Percentiles rank a stretch among this genome's conserved stretches.
Evolutionary conservation across 75 land plant genomes (phyloP).

Genomic region (Adiantum capillusveneris): DNA sequence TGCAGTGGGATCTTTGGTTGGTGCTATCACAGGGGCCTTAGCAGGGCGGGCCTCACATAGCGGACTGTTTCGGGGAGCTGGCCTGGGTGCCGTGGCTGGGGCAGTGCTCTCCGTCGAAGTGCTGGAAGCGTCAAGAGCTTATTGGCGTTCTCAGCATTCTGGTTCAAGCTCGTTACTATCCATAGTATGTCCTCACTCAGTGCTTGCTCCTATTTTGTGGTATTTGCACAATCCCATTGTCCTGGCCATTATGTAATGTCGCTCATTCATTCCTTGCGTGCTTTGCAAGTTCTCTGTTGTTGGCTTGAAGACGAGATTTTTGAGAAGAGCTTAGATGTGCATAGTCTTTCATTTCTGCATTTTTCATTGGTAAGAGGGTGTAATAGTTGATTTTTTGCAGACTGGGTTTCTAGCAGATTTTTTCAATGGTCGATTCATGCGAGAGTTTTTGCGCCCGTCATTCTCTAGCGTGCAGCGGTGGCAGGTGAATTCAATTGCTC

Average conservation of each 20-base stretch:
- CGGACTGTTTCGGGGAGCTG: conserved; percentile 14
- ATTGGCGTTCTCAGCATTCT: conserved; percentile 15
- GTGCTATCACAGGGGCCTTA: conserved; percentile 17
- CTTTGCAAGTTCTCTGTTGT: neutral
- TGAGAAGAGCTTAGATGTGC: neutral
- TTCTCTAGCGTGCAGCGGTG: conserved; percentile 1
- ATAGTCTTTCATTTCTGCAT: neutral
- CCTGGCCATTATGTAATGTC: neutral
- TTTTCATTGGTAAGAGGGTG: neutral
- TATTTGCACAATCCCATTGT: too few species aligned
- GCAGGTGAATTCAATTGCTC: neutral
- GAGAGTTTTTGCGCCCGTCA: conserved; percentile 14
- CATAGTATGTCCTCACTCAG: conserved; percentile 4
- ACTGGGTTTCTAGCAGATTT: conserved; percentile 12
- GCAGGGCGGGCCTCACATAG: conserved; percentile 15
- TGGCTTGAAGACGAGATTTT: neutral
- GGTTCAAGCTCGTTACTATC: conserved; percentile 3
- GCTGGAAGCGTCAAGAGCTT: conserved; percentile 17
- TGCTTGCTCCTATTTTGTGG: neutral
- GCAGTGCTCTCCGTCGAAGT: conserved; percentile 21
- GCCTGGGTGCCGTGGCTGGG: conserved; percentile 17
- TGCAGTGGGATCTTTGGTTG: conserved; percentile 18
- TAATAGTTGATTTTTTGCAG: conserved; percentile 4
- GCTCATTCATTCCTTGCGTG: neutral
- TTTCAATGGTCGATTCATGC: conserved; percentile 11